Evolutionary conservation across 2,329 filamentous ascomycete genomes (phyloP).

Genomic region (Diaporthe citriasiana): DNA sequence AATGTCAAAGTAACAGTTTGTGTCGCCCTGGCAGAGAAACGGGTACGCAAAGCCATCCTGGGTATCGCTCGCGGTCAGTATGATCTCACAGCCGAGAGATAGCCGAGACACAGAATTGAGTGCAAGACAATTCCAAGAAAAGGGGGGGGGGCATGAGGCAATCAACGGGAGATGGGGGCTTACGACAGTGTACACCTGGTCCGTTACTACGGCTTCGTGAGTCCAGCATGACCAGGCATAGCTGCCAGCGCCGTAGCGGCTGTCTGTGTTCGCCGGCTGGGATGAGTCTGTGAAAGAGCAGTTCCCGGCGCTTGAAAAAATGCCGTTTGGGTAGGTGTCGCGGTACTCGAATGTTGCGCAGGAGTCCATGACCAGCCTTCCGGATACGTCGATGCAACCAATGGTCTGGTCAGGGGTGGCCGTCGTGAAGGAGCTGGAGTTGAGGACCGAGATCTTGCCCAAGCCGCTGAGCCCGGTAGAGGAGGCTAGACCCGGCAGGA

Average conservation of each 20-base stretch:
- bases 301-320: slow-evolving; percentile 29
- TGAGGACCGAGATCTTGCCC: slow-evolving; percentile 34
- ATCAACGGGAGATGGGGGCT: not conserved
- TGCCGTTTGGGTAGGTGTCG: not conserved
- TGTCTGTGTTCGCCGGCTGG: slow-evolving; percentile 33
- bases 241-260: slow-evolving; percentile 17
- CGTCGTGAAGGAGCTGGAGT: slow-evolving; percentile 26
- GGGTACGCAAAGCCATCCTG: slow-evolving; percentile 31
- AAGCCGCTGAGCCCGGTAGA: slow-evolving; percentile 15
- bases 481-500: not conserved
- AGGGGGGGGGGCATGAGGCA: not conserved
- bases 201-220: slow-evolving; percentile 1
- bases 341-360: slow-evolving; percentile 33
- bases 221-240: slow-evolving; percentile 39
- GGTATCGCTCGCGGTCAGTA: not conserved
- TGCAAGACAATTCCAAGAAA: not conserved
- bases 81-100: slow-evolving; percentile 1
- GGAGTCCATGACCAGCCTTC: slow-evolving; percentile 35
- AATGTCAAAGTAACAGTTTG: slow-evolving; percentile 36
- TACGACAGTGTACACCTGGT: slow-evolving; percentile 38
- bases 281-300: slow-evolving; percentile 38
- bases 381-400: slow-evolving; percentile 36
- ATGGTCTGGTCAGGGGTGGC: slow-evolving; percentile 23
- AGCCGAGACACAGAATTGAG: not conserved
- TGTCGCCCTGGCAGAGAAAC: slow-evolving; percentile 37